Evolutionary conservation across 2,329 filamentous ascomycete genomes (phyloP).

Genomic region (Epichloe amarillans): DNA sequence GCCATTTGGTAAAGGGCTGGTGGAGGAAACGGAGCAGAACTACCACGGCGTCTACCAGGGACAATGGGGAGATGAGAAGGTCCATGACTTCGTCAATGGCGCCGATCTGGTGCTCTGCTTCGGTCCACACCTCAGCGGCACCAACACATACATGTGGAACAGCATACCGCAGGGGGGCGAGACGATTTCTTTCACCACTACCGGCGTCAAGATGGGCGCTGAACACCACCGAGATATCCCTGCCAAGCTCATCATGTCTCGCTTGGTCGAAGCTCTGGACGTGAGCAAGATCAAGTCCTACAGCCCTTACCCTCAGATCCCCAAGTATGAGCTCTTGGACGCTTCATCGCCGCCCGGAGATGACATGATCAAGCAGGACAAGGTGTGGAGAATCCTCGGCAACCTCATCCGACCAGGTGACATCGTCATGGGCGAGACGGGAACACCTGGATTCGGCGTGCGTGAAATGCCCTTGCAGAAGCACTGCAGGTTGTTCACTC

Average conservation of each 20-base stretch:
- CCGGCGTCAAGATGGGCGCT: slow-evolving; percentile 17
- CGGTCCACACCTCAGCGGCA: slow-evolving; percentile 32
- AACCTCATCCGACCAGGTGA: slow-evolving; percentile 37
- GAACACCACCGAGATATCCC: slow-evolving; percentile 19
- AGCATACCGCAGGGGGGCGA: slow-evolving; percentile 21
- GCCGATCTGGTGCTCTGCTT: slow-evolving; percentile 33
- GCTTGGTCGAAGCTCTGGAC: slow-evolving; percentile 13
- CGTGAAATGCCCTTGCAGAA: slow-evolving; percentile 36
- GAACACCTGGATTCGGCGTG: slow-evolving; percentile 41
- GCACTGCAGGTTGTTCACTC: slow-evolving; percentile 32
- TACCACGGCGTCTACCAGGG: slow-evolving; percentile 37
- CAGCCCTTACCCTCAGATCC: slow-evolving; percentile 15
- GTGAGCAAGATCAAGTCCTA: slow-evolving; percentile 12
- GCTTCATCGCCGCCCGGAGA: not conserved
- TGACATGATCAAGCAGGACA: slow-evolving; percentile 21
- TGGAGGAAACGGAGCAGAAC: slow-evolving; percentile 33
- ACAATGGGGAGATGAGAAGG: slow-evolving; percentile 20
- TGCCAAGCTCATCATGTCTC: slow-evolving; percentile 9
- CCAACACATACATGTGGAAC: slow-evolving; percentile 29
- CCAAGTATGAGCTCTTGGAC: slow-evolving; percentile 11
- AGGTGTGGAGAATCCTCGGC: slow-evolving; percentile 32
- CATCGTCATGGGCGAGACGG: slow-evolving; percentile 44
- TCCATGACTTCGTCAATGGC: slow-evolving; percentile 23
- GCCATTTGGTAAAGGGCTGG: slow-evolving; percentile 34
- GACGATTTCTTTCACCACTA: slow-evolving; percentile 21